Evolutionary conservation across 2,329 filamentous ascomycete genomes (phyloP).

Genomic region (Rugonectria rugulosa): DNA sequence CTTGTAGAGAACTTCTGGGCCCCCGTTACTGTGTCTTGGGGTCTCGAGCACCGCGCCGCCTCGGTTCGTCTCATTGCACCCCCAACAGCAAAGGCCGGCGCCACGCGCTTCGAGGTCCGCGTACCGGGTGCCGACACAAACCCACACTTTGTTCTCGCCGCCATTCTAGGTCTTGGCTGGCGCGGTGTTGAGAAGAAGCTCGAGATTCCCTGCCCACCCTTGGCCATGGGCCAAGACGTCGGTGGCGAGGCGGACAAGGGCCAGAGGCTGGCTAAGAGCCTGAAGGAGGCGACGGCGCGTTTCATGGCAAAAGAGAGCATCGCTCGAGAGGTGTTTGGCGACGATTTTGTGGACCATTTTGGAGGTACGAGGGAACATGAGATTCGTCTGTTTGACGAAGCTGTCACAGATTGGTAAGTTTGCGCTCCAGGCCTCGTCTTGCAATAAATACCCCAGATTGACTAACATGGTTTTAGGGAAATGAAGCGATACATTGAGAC

Average conservation of each 20-base stretch:
- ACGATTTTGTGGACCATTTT: slow-evolving; percentile 96
- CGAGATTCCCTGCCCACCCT: slow-evolving; percentile 79
- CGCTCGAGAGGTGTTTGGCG: slow-evolving; percentile 91
- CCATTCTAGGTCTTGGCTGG: slow-evolving; percentile 88
- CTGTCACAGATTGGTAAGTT: slow-evolving; percentile 93
- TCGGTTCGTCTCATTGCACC: slow-evolving; percentile 90
- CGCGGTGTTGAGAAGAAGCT: slow-evolving; percentile 93
- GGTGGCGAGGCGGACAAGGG: slow-evolving; percentile 76
- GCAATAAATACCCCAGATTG: neutral
- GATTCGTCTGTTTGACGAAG: slow-evolving; percentile 89
- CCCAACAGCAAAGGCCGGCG: slow-evolving; percentile 82
- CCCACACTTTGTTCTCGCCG: slow-evolving; percentile 84
- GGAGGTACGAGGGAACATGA: slow-evolving; percentile 93
- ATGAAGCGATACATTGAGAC: slow-evolving; percentile 81
- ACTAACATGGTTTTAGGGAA: slow-evolving; percentile 62
- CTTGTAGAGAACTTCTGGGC: slow-evolving; percentile 99
- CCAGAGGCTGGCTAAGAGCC: slow-evolving; percentile 78
- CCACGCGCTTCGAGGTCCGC: slow-evolving; percentile 91
- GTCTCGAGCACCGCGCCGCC: slow-evolving; percentile 91
- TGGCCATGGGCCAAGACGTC: slow-evolving; percentile 85
- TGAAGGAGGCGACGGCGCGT: slow-evolving; percentile 82
- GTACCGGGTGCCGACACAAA: slow-evolving; percentile 96
- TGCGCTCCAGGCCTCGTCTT: neutral
- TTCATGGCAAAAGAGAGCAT: slow-evolving; percentile 83
- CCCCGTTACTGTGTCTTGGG: slow-evolving; percentile 97